Evolutionary conservation across 1,284 basidiomycete genomes (phyloP).

Genomic region (Ustilago bromivora): DNA sequence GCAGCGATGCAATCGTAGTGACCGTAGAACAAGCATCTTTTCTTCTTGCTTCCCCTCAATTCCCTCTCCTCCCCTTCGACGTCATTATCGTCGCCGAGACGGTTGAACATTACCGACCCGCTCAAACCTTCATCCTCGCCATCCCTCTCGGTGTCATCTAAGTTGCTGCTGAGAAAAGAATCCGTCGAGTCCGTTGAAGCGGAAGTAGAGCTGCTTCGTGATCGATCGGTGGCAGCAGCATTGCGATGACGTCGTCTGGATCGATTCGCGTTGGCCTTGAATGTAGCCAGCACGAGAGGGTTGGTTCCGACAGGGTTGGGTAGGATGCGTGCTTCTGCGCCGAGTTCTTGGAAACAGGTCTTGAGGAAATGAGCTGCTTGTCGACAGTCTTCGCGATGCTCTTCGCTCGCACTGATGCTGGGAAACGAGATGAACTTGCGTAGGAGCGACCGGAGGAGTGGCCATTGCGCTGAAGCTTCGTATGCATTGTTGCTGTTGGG

Average conservation of each 20-base stretch:
- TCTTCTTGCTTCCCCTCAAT: slow-evolving; percentile 16
- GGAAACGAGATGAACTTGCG: slow-evolving; percentile 88
- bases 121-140: slow-evolving; percentile 30
- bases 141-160: slow-evolving; percentile 8
- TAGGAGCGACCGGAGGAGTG: slow-evolving; percentile 76
- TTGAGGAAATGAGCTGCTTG: slow-evolving; percentile 66
- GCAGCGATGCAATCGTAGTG: slow-evolving; percentile 67
- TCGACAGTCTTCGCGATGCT: slow-evolving; percentile 78
- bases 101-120: slow-evolving; percentile 41
- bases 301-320: slow-evolving; percentile 51
- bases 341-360: slow-evolving; percentile 55
- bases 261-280: slow-evolving; percentile 46
- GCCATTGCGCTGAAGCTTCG: slow-evolving; percentile 42
- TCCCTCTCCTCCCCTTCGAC: slow-evolving; percentile 12
- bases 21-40: slow-evolving; percentile 63
- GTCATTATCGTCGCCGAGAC: slow-evolving; percentile 7
- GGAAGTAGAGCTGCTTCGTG: slow-evolving; percentile 29
- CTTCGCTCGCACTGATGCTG: slow-evolving; percentile 80
- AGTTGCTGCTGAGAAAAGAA: slow-evolving; percentile 15
- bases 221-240: slow-evolving; percentile 17
- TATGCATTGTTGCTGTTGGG: neutral
- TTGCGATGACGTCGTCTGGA: slow-evolving; percentile 19
- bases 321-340: slow-evolving; percentile 61
- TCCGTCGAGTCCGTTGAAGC: slow-evolving; percentile 22
- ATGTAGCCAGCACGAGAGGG: slow-evolving; percentile 64